phyloP scores from a whole-genome alignment of 148 eudicot genomes.

The Fallopia convolvulus region DNA sequence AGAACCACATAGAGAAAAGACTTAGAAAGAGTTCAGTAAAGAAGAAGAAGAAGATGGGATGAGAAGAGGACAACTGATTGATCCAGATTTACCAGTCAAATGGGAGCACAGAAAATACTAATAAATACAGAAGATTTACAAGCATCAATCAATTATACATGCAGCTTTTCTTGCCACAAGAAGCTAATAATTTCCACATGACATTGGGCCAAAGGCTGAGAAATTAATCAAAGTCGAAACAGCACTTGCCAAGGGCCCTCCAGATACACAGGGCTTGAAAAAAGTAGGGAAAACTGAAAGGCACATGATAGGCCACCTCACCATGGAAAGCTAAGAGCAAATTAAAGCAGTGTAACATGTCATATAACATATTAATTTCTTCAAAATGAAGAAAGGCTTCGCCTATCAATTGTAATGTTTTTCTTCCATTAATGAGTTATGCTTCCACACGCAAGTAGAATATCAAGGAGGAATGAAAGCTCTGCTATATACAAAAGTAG shows the following conservation, averaged over 20 bases:
- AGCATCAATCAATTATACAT: background rate
- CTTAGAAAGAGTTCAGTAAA: background rate
- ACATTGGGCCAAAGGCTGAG: background rate
- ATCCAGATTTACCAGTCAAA: background rate
- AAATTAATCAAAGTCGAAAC: background rate
- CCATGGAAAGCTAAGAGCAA: background rate
- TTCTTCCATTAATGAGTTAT: background rate
- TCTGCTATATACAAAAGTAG: background rate
- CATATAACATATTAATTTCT: background rate
- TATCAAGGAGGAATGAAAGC: background rate
- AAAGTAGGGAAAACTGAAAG: background rate
- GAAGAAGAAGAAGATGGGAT: background rate
- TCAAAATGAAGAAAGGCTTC: background rate
- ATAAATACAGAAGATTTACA: background rate
- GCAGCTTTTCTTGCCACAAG: background rate
- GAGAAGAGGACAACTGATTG: background rate
- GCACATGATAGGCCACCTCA: background rate
- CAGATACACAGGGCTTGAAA: background rate
- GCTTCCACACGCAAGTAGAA: background rate
- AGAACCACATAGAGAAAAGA: conserved; percentile 2
- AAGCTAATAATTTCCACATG: background rate
- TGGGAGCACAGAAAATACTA: background rate
- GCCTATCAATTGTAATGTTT: background rate
- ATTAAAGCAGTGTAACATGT: background rate
- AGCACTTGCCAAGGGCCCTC: conserved; percentile 2